Base-by-base conservation (phyloP, 176 grass and related monocot species). In the Luzula sylvatica region DNA sequence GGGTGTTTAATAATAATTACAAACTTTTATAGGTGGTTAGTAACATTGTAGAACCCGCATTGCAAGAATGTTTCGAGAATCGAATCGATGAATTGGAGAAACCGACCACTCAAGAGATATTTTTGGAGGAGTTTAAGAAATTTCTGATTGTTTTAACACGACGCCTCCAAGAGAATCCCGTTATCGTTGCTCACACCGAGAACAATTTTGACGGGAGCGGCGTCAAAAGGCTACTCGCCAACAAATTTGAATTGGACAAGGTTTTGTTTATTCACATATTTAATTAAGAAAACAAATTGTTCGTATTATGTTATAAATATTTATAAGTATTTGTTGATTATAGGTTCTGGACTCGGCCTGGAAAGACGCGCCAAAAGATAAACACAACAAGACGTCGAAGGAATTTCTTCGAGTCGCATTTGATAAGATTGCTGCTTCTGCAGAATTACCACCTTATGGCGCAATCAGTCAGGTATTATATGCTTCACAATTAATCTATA, bases 131-230 rank as follows among this genome's bases (percentile, higher is more conserved):
- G 18, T 77, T 89, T 24, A 82, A 68, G 73, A 60, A 76, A 45
- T 52, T 89, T 22, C 56, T 96, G 54, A 9, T 42, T 16, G 23
- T 23, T 4, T 38, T 96, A 6, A 49, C 26, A 0, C 71, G 52
- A 26, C 58, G 74, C 13, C 84, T 96, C 26, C 74, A 74, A 57
- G 84, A 82, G 30, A 57, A 82, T 53, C 90, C 81, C 17, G 80
- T 96, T 46, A 96, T 96, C 25, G 84, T 96, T 9, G 90, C 77
- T 1, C 90, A 96, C 46, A 96, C 69, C 0, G 84, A 89, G 25
- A 76, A 79, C 71, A 86, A 75, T 28, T 89, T 76, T 20, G 77
- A 89, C 42, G 90, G 90, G 24, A 86, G 68, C 3, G 77, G 80
- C 23, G 50, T 95, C 61, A 67, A 72, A 53, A 81, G 66, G 70